Conservation (phyloP, 2,329 filamentous ascomycete genomes). For the Lanzia echinophila region DNA sequence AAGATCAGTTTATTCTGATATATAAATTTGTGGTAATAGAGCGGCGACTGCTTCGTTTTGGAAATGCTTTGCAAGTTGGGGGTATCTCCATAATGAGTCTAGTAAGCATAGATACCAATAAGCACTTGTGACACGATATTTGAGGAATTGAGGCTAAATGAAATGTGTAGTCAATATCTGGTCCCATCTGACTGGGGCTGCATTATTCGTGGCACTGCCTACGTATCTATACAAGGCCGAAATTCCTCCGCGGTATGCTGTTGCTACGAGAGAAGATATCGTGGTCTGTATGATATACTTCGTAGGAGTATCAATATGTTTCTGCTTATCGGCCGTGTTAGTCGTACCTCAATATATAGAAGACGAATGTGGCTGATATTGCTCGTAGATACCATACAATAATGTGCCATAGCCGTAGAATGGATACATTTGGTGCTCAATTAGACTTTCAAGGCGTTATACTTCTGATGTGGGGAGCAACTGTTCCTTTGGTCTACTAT, state of each 20-base stretch:
- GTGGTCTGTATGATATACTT: slow-evolving; percentile 40
- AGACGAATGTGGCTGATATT: neutral
- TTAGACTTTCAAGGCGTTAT: slow-evolving; percentile 57
- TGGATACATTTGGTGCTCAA: slow-evolving; percentile 47
- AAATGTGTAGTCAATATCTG: slow-evolving; percentile 39
- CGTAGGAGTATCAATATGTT: slow-evolving; percentile 39
- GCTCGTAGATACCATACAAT: slow-evolving; percentile 47
- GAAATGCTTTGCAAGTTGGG: slow-evolving; percentile 28
- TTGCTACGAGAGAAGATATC: slow-evolving; percentile 34
- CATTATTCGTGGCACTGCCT: slow-evolving; percentile 35
- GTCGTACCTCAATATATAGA: slow-evolving; percentile 11
- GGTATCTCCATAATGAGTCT: slow-evolving; percentile 33
- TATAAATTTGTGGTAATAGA: slow-evolving; percentile 10
- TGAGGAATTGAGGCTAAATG: neutral
- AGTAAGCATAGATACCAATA: slow-evolving; percentile 19
- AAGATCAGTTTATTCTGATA: slow-evolving; percentile 4
- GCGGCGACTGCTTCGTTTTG: slow-evolving; percentile 21
- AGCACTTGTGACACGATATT: neutral
- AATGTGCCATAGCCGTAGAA: slow-evolving; percentile 45
- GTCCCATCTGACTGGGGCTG: slow-evolving; percentile 38
- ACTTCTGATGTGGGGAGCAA: slow-evolving; percentile 54
- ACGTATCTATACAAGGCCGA: slow-evolving; percentile 33
- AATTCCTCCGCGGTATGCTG: slow-evolving; percentile 32
- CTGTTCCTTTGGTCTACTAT: slow-evolving; percentile 52
- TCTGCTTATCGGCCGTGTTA: slow-evolving; percentile 39